Evolutionary conservation across 2,329 filamentous ascomycete genomes (phyloP).

Genomic region (Pyrenochaeta sp.): DNA sequence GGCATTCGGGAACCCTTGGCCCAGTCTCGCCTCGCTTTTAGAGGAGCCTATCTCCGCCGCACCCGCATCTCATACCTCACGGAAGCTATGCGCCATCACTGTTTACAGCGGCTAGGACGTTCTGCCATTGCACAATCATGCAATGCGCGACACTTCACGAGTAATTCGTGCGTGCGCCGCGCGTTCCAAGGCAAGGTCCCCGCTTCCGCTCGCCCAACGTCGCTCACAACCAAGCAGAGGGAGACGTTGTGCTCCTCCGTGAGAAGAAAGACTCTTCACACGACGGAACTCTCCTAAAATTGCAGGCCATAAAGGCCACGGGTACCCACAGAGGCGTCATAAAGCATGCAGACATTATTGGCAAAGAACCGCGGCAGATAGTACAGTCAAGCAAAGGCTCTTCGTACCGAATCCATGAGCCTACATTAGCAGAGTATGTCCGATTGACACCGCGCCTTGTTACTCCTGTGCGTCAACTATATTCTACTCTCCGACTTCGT

Average conservation of each 20-base stretch:
- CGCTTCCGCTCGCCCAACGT: neutral
- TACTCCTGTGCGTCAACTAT: conserved; percentile 68
- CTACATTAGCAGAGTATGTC: conserved; percentile 78
- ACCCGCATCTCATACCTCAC: conserved; percentile 19
- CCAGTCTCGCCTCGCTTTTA: conserved; percentile 12
- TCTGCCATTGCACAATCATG: conserved; percentile 4
- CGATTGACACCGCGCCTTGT: conserved; percentile 72
- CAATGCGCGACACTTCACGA: conserved; percentile 27
- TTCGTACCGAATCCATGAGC: conserved; percentile 67
- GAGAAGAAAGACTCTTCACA: conserved; percentile 46
- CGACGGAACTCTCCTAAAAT: conserved; percentile 51
- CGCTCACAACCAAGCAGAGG: conserved; percentile 39
- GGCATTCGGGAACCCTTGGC: neutral
- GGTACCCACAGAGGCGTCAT: conserved; percentile 60
- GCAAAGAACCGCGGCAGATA: conserved; percentile 66
- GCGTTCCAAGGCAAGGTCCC: conserved; percentile 41
- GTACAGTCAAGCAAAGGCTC: conserved; percentile 63
- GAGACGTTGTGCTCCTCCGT: conserved; percentile 54
- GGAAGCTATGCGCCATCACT: conserved; percentile 30
- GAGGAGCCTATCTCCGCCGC: conserved; percentile 21
- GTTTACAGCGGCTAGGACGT: conserved; percentile 12
- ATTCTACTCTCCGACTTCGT: neutral
- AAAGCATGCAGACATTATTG: conserved; percentile 68
- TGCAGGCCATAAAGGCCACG: conserved; percentile 45
- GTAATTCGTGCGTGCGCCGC: conserved; percentile 23